Evolutionary conservation across 2,329 filamentous ascomycete species (phyloP), one percentile per base, ranked within the genome.

Genomic region (Aureobasidium melanogenum): DNA sequence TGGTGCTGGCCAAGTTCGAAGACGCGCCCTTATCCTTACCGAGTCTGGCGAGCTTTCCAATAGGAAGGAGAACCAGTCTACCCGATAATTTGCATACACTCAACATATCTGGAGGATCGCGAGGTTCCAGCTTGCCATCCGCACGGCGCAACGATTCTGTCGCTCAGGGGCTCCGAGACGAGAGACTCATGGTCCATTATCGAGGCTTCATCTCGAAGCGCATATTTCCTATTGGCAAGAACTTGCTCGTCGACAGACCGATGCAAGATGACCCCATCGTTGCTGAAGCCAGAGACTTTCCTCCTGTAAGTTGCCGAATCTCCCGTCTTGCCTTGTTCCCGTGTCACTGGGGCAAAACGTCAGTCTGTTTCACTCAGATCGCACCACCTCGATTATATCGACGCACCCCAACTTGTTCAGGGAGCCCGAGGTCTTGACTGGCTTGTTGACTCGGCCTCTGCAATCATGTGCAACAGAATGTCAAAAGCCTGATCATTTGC

Each of bases 1-100:
- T 82, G 8, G 76, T 82, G 22, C 64, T 83, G 61, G 75, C 77
- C 60, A 74, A 73, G 15, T 82, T 82, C 52, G 79, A 81, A 65
- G 80, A 82, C 36, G 62, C 60, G 14, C 64, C 67, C 6, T 41
- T 69, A 9, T 55, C 63, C 4, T 46, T 60, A 3, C 59, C 66
- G 5, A 63, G 57, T n/a, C 50, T 63, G 22, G 26, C 62, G 8
- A 34, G 43, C 36, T 62, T 61, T 32, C 39, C 59, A 15, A 44
- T 48, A 2, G 63, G 61, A 34, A 47, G 63, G 15, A 46, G 63
- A 38, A 57, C 56, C 34, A 65, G 63, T 34, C 39, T 65, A 24
- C 63, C 58, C 5, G 60, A 62, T 10, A 59, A 58, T 3, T 36
- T 64, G 8, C 47, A 61, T 5, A 24, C 44, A 10, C 38, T 64